A percentile compares a stretch with the other conserved stretches of the same genome.
Evolutionary conservation across 768 basidiomycete species (phyloP).

Genomic region (Collybia nuda): DNA sequence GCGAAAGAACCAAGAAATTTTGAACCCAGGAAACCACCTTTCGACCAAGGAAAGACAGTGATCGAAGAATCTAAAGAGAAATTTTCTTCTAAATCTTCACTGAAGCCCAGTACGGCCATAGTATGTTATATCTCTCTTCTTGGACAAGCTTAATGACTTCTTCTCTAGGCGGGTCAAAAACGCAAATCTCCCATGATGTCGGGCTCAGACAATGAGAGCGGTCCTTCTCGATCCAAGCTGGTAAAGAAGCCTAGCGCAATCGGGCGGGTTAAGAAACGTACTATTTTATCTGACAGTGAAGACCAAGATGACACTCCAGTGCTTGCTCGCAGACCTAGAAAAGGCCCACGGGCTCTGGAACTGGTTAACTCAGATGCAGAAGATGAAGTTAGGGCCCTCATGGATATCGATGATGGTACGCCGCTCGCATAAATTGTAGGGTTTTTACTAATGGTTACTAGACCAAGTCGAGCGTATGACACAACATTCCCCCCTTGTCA

Average conservation of each 20-base stretch:
- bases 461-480: constrained; percentile 30
- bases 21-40: neutral
- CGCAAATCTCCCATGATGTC: constrained; percentile 43
- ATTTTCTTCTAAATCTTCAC: neutral
- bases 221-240: constrained; percentile 5
- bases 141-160: constrained; percentile 1
- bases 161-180: constrained; percentile 31
- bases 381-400: constrained; percentile 55
- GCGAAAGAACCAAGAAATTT: neutral
- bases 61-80: constrained; percentile 13
- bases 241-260: constrained; percentile 11
- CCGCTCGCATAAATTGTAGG: neutral
- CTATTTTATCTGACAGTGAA: constrained; percentile 63
- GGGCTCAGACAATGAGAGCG: constrained; percentile 23
- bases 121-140: too few species aligned
- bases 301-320: constrained; percentile 41
- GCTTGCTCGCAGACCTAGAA: constrained; percentile 31
- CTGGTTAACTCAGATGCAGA: constrained; percentile 40
- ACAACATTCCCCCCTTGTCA: constrained; percentile 13
- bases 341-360: constrained; percentile 23
- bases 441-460: constrained; percentile 8
- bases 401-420: constrained; percentile 78
- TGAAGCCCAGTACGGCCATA: too few species aligned
- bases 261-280: constrained; percentile 43
- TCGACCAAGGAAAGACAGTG: constrained; percentile 15